Conservation (phyloP, 352 stramenopile genomes). For the Elongisporangium prolatum region DNA sequence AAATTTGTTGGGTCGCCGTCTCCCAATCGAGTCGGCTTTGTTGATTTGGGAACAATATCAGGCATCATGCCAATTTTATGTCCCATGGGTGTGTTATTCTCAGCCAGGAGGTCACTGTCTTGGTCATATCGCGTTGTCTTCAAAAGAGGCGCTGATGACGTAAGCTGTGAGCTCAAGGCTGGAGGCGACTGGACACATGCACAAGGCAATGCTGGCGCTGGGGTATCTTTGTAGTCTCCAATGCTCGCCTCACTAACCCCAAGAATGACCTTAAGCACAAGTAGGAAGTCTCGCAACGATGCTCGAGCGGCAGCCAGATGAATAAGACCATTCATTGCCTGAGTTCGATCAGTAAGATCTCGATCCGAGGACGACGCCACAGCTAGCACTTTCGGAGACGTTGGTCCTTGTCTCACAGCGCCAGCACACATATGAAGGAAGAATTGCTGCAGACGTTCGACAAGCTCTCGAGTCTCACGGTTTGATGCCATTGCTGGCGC, state of each 20-base stretch:
- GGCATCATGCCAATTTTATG: background rate
- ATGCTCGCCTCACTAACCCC: constrained; percentile 19
- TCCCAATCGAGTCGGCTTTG: background rate
- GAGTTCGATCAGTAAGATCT: constrained; percentile 34
- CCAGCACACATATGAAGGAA: constrained; percentile 37
- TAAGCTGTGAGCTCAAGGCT: constrained; percentile 5
- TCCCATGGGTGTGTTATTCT: background rate
- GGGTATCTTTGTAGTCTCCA: constrained; percentile 16
- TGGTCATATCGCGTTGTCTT: constrained; percentile 6
- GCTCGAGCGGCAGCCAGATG: constrained; percentile 44
- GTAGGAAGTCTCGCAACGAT: constrained; percentile 51
- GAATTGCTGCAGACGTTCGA: constrained; percentile 38
- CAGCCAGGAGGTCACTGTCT: background rate
- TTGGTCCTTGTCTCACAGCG: constrained; percentile 4
- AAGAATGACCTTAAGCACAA: constrained; percentile 50
- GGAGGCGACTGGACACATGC: constrained; percentile 15
- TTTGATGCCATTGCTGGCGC: constrained; percentile 1
- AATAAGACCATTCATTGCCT: constrained; percentile 49
- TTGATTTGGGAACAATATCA: background rate
- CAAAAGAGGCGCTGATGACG: constrained; percentile 24
- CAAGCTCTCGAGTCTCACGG: constrained; percentile 15
- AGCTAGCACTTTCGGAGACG: constrained; percentile 28
- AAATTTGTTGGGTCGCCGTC: background rate
- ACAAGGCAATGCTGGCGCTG: constrained; percentile 4
- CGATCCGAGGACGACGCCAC: constrained; percentile 19